Base-by-base conservation (phyloP, 768 basidiomycete species). In the Leucocoprinus sp. region DNA sequence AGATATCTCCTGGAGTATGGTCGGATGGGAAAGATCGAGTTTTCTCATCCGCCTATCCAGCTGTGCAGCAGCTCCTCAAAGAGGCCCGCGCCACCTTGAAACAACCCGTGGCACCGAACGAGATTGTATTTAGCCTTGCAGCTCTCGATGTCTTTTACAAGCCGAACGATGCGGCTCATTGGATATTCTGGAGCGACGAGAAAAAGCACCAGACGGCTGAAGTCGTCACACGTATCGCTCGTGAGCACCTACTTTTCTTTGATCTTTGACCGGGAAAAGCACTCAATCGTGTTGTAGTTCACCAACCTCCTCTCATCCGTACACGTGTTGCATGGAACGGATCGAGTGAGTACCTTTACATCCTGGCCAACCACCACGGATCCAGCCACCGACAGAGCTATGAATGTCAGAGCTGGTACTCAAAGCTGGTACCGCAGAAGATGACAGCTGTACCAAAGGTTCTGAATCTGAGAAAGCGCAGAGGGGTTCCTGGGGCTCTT, bases 121-220 rank as follows among this genome's bases (percentile, higher is more conserved):
- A 72, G 46, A 55, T 68, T 46, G 58, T 81, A 45, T 70, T 78
- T 49, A 70, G 72, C 21, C 73, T 84, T 42, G 76, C 74, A 3
- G 82, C 81, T 2, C 72, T 84, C 49, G 69, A 71, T 8, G 74
- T 82, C 9, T 72, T 80, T 52, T 70, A 76, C 53, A 64, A 66
- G 38, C 73, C 72, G 12, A 64, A 67, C 23, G 72, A 80, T 57
- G 71, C 71, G 11, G 74, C 70, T 5, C 80, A 82, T 54, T 76
- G 76, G 73, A 60, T 76, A n/a, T 74, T 84, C 56, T 84, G 82
- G 82, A 70, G 67, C 37, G 68, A 66, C 50, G 69, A 68, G 38
- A 64, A 68, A 54, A 74, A 72, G 56, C 59, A 55, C 45, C 59
- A 58, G 18, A 80, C 76, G 14, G 77, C 77, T 12, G 59, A 60